Evolutionary conservation across 306 rosid genomes (phyloP).

Genomic region (Casuarina glauca): DNA sequence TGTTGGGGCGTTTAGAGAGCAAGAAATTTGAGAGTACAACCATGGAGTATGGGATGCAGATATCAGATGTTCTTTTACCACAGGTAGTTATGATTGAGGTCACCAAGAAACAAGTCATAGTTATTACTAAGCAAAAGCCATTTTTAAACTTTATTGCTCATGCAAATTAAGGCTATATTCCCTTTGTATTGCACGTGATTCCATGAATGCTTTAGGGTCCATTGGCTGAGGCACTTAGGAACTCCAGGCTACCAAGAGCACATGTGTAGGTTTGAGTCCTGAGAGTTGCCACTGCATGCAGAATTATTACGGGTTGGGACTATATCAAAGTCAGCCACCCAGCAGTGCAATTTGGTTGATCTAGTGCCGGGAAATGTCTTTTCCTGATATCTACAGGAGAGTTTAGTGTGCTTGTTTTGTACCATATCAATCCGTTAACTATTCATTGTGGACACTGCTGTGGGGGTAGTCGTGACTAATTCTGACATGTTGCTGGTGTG

Average conservation of each 20-base stretch:
- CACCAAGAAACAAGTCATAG: conserved; percentile 17
- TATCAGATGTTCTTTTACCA: conserved; percentile 62
- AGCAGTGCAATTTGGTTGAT: background rate
- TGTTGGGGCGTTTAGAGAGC: conserved; percentile 73
- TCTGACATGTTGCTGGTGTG: background rate
- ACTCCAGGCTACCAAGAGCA: background rate
- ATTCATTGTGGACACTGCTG: background rate
- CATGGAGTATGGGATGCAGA: conserved; percentile 64
- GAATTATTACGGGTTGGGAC: background rate
- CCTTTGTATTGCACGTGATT: background rate
- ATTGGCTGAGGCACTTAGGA: background rate
- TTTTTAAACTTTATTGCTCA: conserved; percentile 15
- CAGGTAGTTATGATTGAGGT: conserved; percentile 54
- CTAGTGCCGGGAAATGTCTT: background rate
- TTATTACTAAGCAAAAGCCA: conserved; percentile 28
- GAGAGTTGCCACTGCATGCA: background rate
- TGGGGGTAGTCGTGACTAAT: background rate
- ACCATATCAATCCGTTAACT: background rate
- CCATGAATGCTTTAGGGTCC: background rate
- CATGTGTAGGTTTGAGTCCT: background rate
- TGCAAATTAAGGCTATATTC: conserved; percentile 16
- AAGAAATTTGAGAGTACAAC: conserved; percentile 60
- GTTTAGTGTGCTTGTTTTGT: background rate
- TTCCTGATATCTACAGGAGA: background rate
- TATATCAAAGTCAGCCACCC: background rate